phyloP scores from a whole-genome alignment of 148 eudicot species.

The Silene latifolia region DNA sequence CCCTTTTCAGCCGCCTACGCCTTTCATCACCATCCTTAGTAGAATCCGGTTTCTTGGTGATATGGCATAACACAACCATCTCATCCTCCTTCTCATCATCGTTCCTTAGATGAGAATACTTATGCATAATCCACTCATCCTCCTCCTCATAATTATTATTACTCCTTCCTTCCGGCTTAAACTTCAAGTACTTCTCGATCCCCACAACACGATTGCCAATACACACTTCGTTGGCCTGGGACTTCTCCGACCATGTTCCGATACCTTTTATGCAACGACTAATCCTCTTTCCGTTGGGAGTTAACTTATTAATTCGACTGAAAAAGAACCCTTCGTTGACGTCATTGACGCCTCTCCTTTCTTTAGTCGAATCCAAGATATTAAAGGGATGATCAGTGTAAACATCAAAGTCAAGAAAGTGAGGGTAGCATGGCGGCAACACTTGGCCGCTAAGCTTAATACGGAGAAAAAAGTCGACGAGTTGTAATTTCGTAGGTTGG shows the following conservation, averaged over 20 bases:
- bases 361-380: not conserved
- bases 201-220: not conserved
- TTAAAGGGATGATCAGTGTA: not conserved
- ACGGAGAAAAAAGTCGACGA: not conserved
- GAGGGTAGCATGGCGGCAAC: not conserved
- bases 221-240: not conserved
- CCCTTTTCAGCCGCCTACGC: too few relatives aligned
- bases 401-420: not conserved
- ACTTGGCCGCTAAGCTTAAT: not conserved
- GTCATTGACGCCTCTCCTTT: not conserved
- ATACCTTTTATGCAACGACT: not conserved
- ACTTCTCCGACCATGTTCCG: conserved; percentile 1
- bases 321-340: not conserved
- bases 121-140: conserved; percentile 1
- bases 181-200: not conserved
- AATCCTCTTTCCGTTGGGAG: not conserved
- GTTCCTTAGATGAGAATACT: not conserved
- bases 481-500: not conserved
- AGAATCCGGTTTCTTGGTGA: too few relatives aligned
- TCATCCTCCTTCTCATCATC: too few relatives aligned
- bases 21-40: too few relatives aligned
- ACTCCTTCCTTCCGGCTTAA: not conserved
- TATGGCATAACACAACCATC: not conserved
- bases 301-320: not conserved
- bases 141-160: not conserved